phyloP scores from a whole-genome alignment of 805 yeast genomes.

The Metschnikowia borealis region DNA sequence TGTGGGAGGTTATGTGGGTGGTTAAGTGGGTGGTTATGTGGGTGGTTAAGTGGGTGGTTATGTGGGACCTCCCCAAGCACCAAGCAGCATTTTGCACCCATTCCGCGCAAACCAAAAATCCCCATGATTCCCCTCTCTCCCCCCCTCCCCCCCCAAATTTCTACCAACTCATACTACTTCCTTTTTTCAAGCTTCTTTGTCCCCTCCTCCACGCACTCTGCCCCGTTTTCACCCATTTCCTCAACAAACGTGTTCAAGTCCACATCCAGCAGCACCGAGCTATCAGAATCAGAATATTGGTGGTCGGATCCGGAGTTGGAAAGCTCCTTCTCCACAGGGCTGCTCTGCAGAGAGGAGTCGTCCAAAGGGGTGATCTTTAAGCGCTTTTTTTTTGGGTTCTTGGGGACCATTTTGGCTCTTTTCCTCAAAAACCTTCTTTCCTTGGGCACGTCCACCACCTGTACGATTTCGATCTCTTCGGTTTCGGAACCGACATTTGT shows the following conservation, averaged over 20 bases:
- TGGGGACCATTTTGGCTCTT: not conserved
- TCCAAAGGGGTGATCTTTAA: not conserved
- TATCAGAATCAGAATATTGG: not conserved
- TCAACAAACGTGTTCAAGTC: not conserved
- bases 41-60: too few species aligned
- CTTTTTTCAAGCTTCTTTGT: too few species aligned
- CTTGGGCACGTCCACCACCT: constrained; percentile 5
- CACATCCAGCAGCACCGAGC: not conserved
- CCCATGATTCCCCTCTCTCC: too few species aligned
- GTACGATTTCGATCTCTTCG: constrained; percentile 7
- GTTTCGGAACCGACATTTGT: not conserved
- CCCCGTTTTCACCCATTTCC: too few species aligned
- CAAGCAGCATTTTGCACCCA: too few species aligned
- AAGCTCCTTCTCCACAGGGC: not conserved
- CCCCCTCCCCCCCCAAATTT: too few species aligned
- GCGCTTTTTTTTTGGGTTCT: not conserved
- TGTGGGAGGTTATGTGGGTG: too few species aligned
- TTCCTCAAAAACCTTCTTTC: constrained; percentile 1
- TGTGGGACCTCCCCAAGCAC: too few species aligned
- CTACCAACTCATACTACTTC: too few species aligned
- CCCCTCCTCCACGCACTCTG: too few species aligned
- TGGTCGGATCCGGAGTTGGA: not conserved
- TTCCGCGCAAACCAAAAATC: too few species aligned
- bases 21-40: too few species aligned
- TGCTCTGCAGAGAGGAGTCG: not conserved